A percentile compares a stretch with the other conserved stretches of the same genome.
Conservation (phyloP, 164 flowering plant species). For the Sedum album region DNA sequence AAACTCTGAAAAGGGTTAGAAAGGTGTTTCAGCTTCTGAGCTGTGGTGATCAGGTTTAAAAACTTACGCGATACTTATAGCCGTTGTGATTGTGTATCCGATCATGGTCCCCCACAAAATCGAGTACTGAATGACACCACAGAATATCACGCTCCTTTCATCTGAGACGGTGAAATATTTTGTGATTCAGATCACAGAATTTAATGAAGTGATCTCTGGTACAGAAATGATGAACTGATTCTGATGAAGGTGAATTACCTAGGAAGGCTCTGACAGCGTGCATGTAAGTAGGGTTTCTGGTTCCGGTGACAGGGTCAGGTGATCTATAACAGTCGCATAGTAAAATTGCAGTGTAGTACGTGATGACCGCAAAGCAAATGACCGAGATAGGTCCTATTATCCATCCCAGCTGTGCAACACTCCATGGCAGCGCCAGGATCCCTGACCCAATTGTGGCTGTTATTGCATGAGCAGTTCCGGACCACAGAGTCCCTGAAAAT, state of each 20-base stretch:
- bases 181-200: background rate
- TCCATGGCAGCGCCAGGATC: slow-evolving; percentile 38
- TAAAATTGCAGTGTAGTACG: slow-evolving; percentile 25
- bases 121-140: background rate
- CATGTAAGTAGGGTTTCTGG: slow-evolving; percentile 29
- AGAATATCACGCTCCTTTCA: background rate
- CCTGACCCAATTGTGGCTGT: slow-evolving; percentile 36
- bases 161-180: background rate
- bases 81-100: slow-evolving; percentile 6
- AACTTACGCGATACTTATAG: slow-evolving; percentile 1
- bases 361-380: slow-evolving; percentile 23
- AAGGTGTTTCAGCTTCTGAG: too few relatives aligned
- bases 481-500: slow-evolving; percentile 30
- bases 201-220: background rate
- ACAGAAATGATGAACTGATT: background rate
- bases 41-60: too few relatives aligned
- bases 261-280: slow-evolving; percentile 25
- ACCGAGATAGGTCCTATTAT: slow-evolving; percentile 26
- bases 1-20: background rate
- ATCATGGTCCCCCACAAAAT: slow-evolving; percentile 1
- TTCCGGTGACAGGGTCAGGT: slow-evolving; percentile 30
- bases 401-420: slow-evolving; percentile 44
- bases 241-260: slow-evolving; percentile 15
- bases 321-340: slow-evolving; percentile 39
- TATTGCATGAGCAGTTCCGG: slow-evolving; percentile 30